Conservation (phyloP, 257 asterid genomes). For the Solanum chmielewskii region DNA sequence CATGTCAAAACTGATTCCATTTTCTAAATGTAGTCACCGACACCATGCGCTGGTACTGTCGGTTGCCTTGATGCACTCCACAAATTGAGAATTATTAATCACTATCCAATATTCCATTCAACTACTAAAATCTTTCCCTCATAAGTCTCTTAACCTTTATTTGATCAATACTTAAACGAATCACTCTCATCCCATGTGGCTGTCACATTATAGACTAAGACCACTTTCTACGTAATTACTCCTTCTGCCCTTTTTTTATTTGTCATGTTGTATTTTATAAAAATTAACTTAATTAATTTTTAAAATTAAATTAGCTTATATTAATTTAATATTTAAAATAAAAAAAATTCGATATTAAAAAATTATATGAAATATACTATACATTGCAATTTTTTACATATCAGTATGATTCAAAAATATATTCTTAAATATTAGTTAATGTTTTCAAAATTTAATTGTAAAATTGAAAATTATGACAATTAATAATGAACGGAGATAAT, state of each 20-base stretch:
- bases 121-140: neutral
- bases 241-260: too few species aligned
- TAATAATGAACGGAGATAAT: too few species aligned
- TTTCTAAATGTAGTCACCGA: neutral
- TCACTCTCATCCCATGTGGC: neutral
- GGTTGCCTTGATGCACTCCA: neutral
- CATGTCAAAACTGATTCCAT: neutral
- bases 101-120: neutral
- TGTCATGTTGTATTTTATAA: too few species aligned
- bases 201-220: neutral
- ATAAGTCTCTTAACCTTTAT: neutral
- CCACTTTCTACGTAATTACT: neutral
- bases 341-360: accelerated
- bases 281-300: too few species aligned
- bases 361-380: too few species aligned
- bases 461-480: too few species aligned
- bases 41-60: neutral
- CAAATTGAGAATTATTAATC: neutral
- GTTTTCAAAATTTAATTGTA: too few species aligned
- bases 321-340: too few species aligned
- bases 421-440: too few species aligned
- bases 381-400: too few species aligned
- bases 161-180: neutral
- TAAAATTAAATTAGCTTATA: too few species aligned
- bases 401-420: too few species aligned